Conservation (phyloP, 2,329 filamentous ascomycete species). For the Lasiodiplodia theobromae region DNA sequence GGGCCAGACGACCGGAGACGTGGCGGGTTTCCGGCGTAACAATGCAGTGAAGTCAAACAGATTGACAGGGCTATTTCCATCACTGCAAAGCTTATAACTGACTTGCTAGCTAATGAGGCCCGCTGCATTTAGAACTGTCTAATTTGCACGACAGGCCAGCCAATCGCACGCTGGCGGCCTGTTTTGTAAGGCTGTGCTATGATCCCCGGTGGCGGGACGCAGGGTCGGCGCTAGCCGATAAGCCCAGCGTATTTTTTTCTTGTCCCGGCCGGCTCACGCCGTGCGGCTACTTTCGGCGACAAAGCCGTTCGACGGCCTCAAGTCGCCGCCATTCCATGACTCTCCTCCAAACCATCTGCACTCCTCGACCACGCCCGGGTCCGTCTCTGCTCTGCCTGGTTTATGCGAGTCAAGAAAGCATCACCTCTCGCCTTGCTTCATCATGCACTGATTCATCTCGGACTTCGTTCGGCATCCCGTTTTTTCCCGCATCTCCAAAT, state of each 20-base stretch:
- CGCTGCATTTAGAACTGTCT: background rate
- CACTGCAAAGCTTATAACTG: no score
- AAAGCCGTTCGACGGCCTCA: background rate
- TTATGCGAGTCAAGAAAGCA: background rate
- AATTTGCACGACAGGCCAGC: background rate
- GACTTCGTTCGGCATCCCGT: slow-evolving; percentile 5
- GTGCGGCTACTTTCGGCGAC: background rate
- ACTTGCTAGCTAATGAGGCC: no score
- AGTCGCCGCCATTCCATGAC: no score
- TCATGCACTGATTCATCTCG: slow-evolving; percentile 17
- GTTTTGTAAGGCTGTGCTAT: background rate
- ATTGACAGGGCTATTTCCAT: no score
- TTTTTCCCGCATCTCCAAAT: background rate
- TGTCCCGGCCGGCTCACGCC: background rate
- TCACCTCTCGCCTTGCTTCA: no score
- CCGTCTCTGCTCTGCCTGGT: background rate
- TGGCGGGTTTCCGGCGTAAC: no score
- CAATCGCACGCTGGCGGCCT: background rate
- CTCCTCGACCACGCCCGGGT: no score
- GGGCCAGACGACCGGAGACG: no score
- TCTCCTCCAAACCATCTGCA: no score
- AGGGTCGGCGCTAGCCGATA: slow-evolving; percentile 4
- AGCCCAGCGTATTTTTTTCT: background rate
- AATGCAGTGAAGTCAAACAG: no score
- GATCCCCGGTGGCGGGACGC: background rate